Base-by-base conservation (phyloP, 75 land plant species). In the Pinus albicaulis region DNA sequence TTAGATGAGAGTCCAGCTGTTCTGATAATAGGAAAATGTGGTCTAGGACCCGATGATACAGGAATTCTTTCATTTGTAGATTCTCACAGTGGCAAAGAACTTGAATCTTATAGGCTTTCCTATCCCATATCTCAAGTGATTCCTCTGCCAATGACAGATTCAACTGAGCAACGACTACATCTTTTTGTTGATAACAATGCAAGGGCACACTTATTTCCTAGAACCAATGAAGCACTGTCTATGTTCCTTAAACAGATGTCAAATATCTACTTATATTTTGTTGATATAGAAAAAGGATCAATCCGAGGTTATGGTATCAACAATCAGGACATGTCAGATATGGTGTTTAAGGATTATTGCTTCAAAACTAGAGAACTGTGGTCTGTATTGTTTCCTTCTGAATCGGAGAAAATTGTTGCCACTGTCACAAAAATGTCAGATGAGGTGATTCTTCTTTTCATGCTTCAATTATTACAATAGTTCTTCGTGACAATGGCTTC, bases 1-100 rank as follows among this genome's bases (percentile, higher is more conserved):
- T 71, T 96, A 87, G 92, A 98, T 82, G 89, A 91, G 68, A 98
- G 91, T 76, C 98, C 99, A 65, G 92, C 87, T 73, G 88, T 92
- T 76, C 86, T 98, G 56, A 81, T 95, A 10, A 80, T 92, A 56
- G 95, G 90, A 28, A 83, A 83, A 69, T 85, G 89, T 80, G 92
- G 78, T 28, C 72, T 5, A 65, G 79, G 80, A 74, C 65, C 74
- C 68, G 85, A 80, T 82, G 70, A 79, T 19, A 55, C 82, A 36
- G 90, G 90, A 25, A 79, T 86, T 77, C 81, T 96, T 57, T 85
- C 93, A 44, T 87, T 92, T 87, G 87, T 98, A 72, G 99, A 98
- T 79, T 82, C 89, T 76, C 90, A 86, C 72, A 90, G 85, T 25
- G 99, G 99, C 48, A 85, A 78, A 69, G 98, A 87, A 75, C 76